Evolutionary conservation across 75 land plant species (phyloP).

Genomic region (Ceratopteris richardii): DNA sequence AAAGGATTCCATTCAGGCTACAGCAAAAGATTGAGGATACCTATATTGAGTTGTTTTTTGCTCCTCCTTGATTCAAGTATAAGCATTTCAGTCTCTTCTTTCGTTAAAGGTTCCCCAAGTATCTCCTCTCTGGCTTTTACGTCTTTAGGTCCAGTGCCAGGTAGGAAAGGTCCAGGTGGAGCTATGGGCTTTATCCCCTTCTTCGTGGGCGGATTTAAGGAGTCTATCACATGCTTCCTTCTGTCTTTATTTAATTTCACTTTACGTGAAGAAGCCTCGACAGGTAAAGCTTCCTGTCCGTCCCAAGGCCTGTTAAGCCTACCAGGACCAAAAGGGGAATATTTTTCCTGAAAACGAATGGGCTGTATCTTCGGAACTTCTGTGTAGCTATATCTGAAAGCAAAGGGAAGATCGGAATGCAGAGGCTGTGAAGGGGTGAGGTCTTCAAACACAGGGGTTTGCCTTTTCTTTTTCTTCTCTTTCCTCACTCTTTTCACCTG

Average conservation of each 20-base stretch:
- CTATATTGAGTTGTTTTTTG: constrained; percentile 82
- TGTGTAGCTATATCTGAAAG: constrained; percentile 77
- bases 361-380: constrained; percentile 71
- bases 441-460: not conserved
- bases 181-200: constrained; percentile 28
- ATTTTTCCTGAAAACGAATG: constrained; percentile 69
- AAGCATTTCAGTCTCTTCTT: constrained; percentile 47
- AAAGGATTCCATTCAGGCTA: no score
- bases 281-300: constrained; percentile 48
- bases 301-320: constrained; percentile 88
- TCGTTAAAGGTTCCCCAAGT: constrained; percentile 61
- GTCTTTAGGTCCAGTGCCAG: constrained; percentile 27
- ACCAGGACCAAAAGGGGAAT: constrained; percentile 84
- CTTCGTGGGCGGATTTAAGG: constrained; percentile 24
- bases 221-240: constrained; percentile 39
- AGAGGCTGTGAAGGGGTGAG: not conserved
- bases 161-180: constrained; percentile 28
- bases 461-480: not conserved
- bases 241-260: constrained; percentile 25
- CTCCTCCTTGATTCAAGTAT: constrained; percentile 21
- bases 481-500: not conserved
- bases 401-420: constrained; percentile 52
- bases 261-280: constrained; percentile 19
- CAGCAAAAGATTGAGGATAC: no score
- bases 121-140: constrained; percentile 62